These are phyloP conservation scores for Arthrobotrys entomopaga DNA, from an alignment of 2,329 filamentous ascomycete species.

Conservation along the genomic window DNA sequence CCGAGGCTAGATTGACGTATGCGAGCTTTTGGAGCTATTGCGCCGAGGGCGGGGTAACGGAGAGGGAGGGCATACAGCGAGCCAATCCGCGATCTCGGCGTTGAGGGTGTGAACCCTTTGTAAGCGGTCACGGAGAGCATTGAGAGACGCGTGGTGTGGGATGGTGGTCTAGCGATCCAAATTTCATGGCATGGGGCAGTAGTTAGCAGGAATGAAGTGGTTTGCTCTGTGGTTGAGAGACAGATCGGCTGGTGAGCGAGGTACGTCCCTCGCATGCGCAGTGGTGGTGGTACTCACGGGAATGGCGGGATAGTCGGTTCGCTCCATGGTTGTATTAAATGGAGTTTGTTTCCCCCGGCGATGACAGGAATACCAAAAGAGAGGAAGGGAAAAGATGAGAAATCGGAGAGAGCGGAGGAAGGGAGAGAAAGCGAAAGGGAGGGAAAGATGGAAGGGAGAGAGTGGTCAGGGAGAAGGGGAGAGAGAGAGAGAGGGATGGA, in stretches of 20 bases:
- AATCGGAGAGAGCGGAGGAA: not conserved
- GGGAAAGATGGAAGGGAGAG: not conserved
- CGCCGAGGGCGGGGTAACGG: slow-evolving; percentile 25
- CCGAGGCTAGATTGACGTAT: not conserved
- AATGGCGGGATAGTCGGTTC: slow-evolving; percentile 92
- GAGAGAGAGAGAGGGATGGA: slow-evolving; percentile 11
- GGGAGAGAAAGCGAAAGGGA: not conserved
- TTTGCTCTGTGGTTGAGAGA: slow-evolving; percentile 28
- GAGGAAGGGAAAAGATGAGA: not conserved
- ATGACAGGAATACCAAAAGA: not conserved
- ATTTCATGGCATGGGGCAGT: not conserved
- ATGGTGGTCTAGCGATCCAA: slow-evolving; percentile 40
- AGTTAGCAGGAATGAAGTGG: slow-evolving; percentile 24
- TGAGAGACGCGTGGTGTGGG: slow-evolving; percentile 67
- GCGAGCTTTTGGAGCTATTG: slow-evolving; percentile 40
- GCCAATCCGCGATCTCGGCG: slow-evolving; percentile 91
- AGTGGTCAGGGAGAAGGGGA: slow-evolving; percentile 9
- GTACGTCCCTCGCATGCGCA: slow-evolving; percentile 28
- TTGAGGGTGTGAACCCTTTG: slow-evolving; percentile 88
- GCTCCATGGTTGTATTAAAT: slow-evolving; percentile 62
- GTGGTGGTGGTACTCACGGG: slow-evolving; percentile 73
- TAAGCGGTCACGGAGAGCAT: slow-evolving; percentile 84
- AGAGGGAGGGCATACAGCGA: slow-evolving; percentile 74
- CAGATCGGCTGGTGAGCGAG: not conserved
- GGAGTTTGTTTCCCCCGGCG: not conserved